These are phyloP conservation scores for Withania somnifera DNA, from an alignment of 305 asterid genomes.

Conservation along the genomic window DNA sequence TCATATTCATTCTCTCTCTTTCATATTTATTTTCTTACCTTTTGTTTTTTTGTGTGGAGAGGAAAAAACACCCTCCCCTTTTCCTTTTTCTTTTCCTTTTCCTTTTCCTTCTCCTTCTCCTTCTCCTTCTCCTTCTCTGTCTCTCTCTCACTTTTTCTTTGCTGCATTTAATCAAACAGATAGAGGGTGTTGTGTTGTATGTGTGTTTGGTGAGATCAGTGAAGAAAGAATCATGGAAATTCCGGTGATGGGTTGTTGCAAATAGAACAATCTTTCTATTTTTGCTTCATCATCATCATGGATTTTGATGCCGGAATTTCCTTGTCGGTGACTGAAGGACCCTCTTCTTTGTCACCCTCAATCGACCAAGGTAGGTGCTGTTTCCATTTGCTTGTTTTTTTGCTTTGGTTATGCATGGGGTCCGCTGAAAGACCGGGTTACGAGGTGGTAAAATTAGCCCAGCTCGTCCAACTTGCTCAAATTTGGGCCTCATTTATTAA, in stretches of 20 bases:
- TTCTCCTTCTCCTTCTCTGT: not conserved
- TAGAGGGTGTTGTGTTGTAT: not conserved
- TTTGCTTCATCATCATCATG: slow-evolving; percentile 5
- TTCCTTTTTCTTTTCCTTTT: not conserved
- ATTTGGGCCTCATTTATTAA: no score
- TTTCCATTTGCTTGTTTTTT: not conserved
- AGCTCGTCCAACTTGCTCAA: no score
- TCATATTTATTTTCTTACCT: not conserved
- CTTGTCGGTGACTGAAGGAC: slow-evolving; percentile 9
- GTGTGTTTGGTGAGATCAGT: not conserved
- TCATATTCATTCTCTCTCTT: slow-evolving; percentile 10
- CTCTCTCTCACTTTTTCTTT: not conserved
- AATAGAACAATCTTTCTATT: no score
- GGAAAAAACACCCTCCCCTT: slow-evolving; percentile 14
- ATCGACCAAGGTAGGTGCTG: slow-evolving; percentile 3
- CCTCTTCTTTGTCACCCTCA: slow-evolving; percentile 6
- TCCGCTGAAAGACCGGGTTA: not conserved
- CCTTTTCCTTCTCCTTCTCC: not conserved
- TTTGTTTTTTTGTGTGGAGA: slow-evolving; percentile 22
- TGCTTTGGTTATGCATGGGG: not conserved
- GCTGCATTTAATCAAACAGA: slow-evolving; percentile 2
- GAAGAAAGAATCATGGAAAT: slow-evolving; percentile 9
- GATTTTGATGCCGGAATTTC: slow-evolving; percentile 18
- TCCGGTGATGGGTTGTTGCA: slow-evolving; percentile 12
- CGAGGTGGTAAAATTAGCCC: no score